phyloP scores from a whole-genome alignment of 768 basidiomycete genomes.

The Paxillus ammoniavirescens region DNA sequence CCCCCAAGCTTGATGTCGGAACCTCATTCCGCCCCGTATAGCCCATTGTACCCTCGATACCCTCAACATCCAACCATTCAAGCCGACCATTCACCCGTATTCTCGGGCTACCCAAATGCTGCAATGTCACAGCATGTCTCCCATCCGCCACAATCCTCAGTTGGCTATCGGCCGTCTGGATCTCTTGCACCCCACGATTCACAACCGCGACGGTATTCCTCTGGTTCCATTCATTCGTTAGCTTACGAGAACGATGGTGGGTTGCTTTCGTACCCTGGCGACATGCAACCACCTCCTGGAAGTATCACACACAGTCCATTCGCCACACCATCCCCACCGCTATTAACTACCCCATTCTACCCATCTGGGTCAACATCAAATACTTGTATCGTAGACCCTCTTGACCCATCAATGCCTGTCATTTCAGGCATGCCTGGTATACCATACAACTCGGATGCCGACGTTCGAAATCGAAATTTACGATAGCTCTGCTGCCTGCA shows the following conservation, averaged over 20 bases:
- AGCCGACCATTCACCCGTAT: constrained; percentile 14
- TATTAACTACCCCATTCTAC: constrained; percentile 31
- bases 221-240: constrained; percentile 17
- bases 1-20: constrained; percentile 7
- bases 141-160: constrained; percentile 8
- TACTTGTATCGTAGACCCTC: constrained; percentile 6
- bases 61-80: constrained; percentile 4
- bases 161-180: constrained; percentile 4
- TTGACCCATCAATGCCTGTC: constrained; percentile 6
- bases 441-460: constrained; percentile 10
- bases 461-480: constrained; percentile 7
- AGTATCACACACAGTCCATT: constrained; percentile 10
- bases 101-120: constrained; percentile 14
- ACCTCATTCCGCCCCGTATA: constrained; percentile 7
- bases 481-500: constrained; percentile 6
- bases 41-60: constrained; percentile 16
- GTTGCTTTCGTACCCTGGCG: constrained; percentile 10
- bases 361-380: constrained; percentile 15
- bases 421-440: constrained; percentile 18
- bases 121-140: constrained; percentile 10
- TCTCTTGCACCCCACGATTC: constrained; percentile 8
- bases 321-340: constrained; percentile 23
- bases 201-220: constrained; percentile 18
- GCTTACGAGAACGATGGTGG: constrained; percentile 11
- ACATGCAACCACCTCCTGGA: constrained; percentile 6